Evolutionary conservation across 768 basidiomycete genomes (phyloP).

Genomic region (Calocera viscosa): DNA sequence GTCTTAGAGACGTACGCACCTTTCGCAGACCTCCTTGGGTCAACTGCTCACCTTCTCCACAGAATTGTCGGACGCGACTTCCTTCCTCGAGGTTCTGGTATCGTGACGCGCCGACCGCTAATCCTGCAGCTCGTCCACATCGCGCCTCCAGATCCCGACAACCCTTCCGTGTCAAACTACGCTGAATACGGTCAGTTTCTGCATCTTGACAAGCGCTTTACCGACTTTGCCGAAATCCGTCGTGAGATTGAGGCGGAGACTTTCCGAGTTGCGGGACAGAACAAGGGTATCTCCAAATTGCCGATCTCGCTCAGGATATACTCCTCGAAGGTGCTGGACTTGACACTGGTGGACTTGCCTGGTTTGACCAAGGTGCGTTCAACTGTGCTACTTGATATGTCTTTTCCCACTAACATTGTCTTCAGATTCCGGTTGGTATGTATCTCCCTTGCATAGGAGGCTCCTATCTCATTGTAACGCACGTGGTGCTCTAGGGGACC

Average conservation of each 20-base stretch:
- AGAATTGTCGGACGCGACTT: slow-evolving; percentile 93
- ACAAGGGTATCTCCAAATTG: slow-evolving; percentile 93
- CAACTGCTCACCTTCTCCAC: slow-evolving; percentile 11
- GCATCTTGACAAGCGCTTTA: slow-evolving; percentile 89
- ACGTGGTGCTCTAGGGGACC: slow-evolving; percentile 45
- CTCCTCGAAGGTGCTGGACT: slow-evolving; percentile 86
- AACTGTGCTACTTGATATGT: not conserved
- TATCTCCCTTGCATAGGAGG: not conserved
- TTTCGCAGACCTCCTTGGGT: not conserved
- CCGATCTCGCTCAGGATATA: slow-evolving; percentile 93
- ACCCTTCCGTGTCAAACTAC: slow-evolving; percentile 23
- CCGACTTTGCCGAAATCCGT: slow-evolving; percentile 88
- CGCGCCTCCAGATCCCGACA: slow-evolving; percentile 33
- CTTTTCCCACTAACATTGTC: not conserved
- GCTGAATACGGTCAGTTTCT: slow-evolving; percentile 96
- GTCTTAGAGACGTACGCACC: slow-evolving; percentile 79
- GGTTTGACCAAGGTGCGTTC: slow-evolving; percentile 80
- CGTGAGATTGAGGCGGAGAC: slow-evolving; percentile 98
- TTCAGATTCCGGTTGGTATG: slow-evolving; percentile 68
- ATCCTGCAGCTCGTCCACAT: slow-evolving; percentile 93
- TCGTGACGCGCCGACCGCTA: slow-evolving; percentile 90
- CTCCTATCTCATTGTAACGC: slow-evolving; percentile 7
- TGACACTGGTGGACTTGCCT: slow-evolving; percentile 92
- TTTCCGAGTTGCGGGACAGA: slow-evolving; percentile 91
- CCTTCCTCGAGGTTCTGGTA: slow-evolving; percentile 78